Evolutionary conservation across 2,329 filamentous ascomycete genomes (phyloP).

Genomic region (Aureobasidium sp.): DNA sequence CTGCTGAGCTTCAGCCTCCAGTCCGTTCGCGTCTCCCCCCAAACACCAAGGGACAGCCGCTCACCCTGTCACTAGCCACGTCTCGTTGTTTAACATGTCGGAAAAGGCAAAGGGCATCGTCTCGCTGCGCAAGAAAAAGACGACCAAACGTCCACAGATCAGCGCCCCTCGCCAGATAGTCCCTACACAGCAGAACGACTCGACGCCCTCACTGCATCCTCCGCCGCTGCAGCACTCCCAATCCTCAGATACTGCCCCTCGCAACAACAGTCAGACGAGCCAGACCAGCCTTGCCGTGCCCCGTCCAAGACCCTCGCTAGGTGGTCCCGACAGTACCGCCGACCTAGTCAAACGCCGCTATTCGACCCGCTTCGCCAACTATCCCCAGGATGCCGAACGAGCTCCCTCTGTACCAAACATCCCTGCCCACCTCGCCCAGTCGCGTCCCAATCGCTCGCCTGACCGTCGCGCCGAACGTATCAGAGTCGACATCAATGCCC

Average conservation of each 20-base stretch:
- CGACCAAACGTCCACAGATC: slow-evolving; percentile 46
- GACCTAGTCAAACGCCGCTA: slow-evolving; percentile 93
- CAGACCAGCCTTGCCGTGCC: slow-evolving; percentile 14
- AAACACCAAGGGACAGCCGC: not conserved
- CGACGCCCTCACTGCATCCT: slow-evolving; percentile 7
- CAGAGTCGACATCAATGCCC: slow-evolving; percentile 63
- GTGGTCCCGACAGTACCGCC: slow-evolving; percentile 45
- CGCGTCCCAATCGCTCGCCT: slow-evolving; percentile 32
- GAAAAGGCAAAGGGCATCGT: slow-evolving; percentile 30
- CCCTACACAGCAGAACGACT: not conserved
- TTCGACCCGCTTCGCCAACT: slow-evolving; percentile 69
- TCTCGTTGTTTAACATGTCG: slow-evolving; percentile 27
- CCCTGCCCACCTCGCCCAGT: slow-evolving; percentile 47
- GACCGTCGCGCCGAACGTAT: slow-evolving; percentile 47
- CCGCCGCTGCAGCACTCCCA: not conserved
- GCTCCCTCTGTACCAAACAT: slow-evolving; percentile 53
- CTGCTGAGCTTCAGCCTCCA: not conserved
- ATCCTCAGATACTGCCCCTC: not conserved
- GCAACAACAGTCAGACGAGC: not conserved
- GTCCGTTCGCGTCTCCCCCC: not conserved
- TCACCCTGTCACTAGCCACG: not conserved
- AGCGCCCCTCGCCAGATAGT: slow-evolving; percentile 50
- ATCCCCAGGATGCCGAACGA: slow-evolving; percentile 56
- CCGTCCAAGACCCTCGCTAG: slow-evolving; percentile 28
- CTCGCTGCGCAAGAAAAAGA: slow-evolving; percentile 55